Conservation (phyloP, 1,284 basidiomycete species). For the Psilocybe mexicana region DNA sequence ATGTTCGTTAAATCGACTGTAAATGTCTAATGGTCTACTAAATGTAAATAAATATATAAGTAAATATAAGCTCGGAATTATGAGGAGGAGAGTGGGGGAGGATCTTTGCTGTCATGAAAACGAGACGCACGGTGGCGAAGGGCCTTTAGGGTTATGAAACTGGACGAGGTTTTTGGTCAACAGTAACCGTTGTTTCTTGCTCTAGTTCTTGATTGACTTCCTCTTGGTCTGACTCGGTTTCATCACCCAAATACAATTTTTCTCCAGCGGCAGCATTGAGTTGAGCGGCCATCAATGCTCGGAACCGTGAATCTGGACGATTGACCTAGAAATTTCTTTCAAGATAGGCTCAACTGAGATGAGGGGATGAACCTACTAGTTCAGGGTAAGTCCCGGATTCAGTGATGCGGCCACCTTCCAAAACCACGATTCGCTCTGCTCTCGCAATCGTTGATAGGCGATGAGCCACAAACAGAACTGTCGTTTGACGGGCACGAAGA, state of each 20-base stretch:
- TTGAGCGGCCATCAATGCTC: conserved; percentile 85
- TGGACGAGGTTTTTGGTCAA: conserved; percentile 4
- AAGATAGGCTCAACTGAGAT: conserved; percentile 2
- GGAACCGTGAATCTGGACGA: conserved; percentile 72
- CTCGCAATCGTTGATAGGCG: conserved; percentile 82
- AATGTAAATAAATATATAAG: conserved; percentile 20
- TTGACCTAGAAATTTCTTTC: conserved; percentile 46
- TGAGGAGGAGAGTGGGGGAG: conserved; percentile 9
- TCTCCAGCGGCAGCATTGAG: conserved; percentile 53
- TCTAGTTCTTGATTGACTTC: conserved; percentile 1
- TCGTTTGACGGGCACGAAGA: conserved; percentile 73
- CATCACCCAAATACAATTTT: conserved; percentile 13
- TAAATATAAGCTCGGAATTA: conserved; percentile 19
- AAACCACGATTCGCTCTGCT: conserved; percentile 83
- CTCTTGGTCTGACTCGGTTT: conserved; percentile 4
- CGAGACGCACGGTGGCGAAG: conserved; percentile 12
- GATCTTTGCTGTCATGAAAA: conserved; percentile 9
- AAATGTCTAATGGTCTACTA: conserved; percentile 18
- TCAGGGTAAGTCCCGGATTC: conserved; percentile 86
- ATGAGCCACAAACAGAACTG: conserved; percentile 89
- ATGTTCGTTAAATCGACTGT: conserved; percentile 1
- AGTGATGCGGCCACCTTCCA: conserved; percentile 83
- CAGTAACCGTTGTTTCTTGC: not conserved
- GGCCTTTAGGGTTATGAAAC: not conserved
- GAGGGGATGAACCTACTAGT: conserved; percentile 12